Conservation (phyloP, 2,329 filamentous ascomycete genomes). For the Colletotrichum horii region DNA sequence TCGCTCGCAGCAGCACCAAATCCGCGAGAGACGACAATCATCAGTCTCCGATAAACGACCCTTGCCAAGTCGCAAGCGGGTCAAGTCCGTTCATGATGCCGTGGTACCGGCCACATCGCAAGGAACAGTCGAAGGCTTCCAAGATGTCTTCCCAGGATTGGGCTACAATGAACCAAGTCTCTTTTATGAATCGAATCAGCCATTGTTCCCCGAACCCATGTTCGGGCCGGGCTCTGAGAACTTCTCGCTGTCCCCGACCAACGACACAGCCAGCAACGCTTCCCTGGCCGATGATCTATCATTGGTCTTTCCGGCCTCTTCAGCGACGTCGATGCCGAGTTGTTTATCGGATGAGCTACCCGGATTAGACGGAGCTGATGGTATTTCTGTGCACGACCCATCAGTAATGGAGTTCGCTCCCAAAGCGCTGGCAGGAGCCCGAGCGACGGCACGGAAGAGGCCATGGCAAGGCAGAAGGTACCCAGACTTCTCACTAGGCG, state of each 20-base stretch:
- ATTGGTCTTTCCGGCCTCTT: not conserved
- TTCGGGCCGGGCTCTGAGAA: not conserved
- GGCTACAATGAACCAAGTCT: not conserved
- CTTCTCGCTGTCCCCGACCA: not conserved
- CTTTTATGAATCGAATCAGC: not conserved
- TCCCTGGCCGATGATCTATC: not conserved
- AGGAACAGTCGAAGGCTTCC: not conserved
- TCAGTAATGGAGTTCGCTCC: not conserved
- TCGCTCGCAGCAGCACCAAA: conserved; percentile 14
- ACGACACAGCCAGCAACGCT: not conserved
- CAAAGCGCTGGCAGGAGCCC: too few species aligned
- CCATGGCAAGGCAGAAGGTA: not conserved
- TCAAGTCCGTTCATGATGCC: not conserved
- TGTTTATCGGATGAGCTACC: not conserved
- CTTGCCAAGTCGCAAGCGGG: not conserved
- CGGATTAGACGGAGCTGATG: not conserved
- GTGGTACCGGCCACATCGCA: not conserved
- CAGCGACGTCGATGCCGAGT: not conserved
- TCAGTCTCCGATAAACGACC: not conserved
- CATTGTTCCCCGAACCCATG: not conserved
- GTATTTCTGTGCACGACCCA: not conserved
- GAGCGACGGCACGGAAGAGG: not conserved
- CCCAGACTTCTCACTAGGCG: not conserved
- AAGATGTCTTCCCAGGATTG: not conserved
- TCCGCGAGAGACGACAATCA: not conserved